A percentile compares a stretch with the other conserved stretches of the same genome.
Conservation (phyloP, 345 rosid genomes). For the Clausena lansium region DNA sequence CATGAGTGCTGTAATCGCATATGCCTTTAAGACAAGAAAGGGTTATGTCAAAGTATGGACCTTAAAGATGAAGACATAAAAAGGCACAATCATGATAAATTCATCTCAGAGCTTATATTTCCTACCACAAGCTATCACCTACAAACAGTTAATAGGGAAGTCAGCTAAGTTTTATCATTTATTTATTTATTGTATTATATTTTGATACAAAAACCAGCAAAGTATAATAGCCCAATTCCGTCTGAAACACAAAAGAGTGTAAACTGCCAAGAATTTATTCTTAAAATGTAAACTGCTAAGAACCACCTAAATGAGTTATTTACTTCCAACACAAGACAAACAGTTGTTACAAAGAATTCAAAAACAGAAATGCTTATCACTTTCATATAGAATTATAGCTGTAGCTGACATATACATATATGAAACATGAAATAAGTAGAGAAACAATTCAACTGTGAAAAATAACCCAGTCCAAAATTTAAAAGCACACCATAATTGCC, state of each 20-base stretch:
- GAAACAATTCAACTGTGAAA: constrained; percentile 1
- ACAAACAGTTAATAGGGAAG: not conserved
- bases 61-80: not conserved
- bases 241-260: too few relatives aligned
- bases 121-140: not conserved
- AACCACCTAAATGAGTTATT: not conserved
- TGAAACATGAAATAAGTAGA: not conserved
- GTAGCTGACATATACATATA: not conserved
- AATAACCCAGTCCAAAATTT: not conserved
- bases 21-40: constrained; percentile 59
- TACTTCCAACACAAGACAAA: not conserved
- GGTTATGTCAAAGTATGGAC: constrained; percentile 13
- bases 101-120: not conserved
- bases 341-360: not conserved
- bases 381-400: not conserved
- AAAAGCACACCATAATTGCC: not conserved
- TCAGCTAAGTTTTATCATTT: not conserved
- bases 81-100: not conserved
- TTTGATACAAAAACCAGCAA: not conserved
- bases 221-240: not conserved
- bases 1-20: constrained; percentile 89
- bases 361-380: not conserved
- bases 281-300: not conserved
- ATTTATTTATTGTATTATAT: not conserved
- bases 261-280: not conserved